Evolutionary conservation across 306 rosid genomes (phyloP).

Genomic region (Vigna angularis): DNA sequence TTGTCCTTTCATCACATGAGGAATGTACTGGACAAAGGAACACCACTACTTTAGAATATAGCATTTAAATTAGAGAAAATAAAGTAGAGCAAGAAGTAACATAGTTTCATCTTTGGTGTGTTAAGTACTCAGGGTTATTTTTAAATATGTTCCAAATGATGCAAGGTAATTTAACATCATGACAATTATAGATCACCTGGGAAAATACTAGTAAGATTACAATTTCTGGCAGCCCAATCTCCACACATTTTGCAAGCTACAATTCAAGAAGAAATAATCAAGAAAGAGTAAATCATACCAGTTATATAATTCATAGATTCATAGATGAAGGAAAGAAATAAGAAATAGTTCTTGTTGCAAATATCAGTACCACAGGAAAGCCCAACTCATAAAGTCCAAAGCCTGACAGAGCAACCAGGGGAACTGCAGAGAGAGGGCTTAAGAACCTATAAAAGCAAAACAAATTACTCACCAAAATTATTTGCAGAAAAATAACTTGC

Average conservation of each 20-base stretch:
- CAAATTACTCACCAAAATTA: slow-evolving; percentile 37
- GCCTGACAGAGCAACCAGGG: slow-evolving; percentile 89
- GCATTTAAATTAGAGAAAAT: not conserved
- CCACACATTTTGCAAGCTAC: slow-evolving; percentile 87
- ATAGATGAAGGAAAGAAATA: not conserved
- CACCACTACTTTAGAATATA: slow-evolving; percentile 9
- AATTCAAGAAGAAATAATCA: slow-evolving; percentile 39
- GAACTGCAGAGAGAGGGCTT: slow-evolving; percentile 92
- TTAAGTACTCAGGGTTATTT: not conserved
- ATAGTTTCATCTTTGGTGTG: not conserved
- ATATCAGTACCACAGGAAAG: slow-evolving; percentile 81
- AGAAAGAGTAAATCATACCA: slow-evolving; percentile 19
- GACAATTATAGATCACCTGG: slow-evolving; percentile 63
- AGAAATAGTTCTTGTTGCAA: slow-evolving; percentile 21
- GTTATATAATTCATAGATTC: slow-evolving; percentile 28
- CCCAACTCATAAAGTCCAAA: slow-evolving; percentile 87
- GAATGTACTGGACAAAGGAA: slow-evolving; percentile 78
- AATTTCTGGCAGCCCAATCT: slow-evolving; percentile 93
- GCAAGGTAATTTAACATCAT: slow-evolving; percentile 16
- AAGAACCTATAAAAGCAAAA: slow-evolving; percentile 63
- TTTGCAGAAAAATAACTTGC: slow-evolving; percentile 6
- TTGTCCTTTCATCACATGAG: slow-evolving; percentile 70
- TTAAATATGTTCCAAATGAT: slow-evolving; percentile 9
- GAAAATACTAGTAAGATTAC: slow-evolving; percentile 73
- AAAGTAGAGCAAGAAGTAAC: slow-evolving; percentile 3